A percentile compares a stretch with the other conserved stretches of the same genome.
These are phyloP conservation scores for Venturia carpophila DNA, from an alignment of 2,329 filamentous ascomycete species.

Conservation along the genomic window DNA sequence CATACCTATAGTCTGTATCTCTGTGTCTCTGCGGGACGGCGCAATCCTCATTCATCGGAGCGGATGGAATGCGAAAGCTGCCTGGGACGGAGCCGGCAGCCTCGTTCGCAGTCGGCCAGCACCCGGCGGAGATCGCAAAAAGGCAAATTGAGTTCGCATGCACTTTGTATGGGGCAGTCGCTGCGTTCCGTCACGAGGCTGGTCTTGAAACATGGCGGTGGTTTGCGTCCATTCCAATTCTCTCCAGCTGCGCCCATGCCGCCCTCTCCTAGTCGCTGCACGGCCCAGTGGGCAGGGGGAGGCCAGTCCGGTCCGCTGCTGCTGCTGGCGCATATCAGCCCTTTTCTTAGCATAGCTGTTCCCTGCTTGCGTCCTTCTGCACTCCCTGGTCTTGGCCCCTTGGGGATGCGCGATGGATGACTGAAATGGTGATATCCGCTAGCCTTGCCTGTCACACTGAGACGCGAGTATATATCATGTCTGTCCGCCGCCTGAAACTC, in stretches of 20 bases:
- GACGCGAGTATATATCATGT: constrained; percentile 5
- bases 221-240: neutral
- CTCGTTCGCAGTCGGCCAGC: neutral
- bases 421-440: constrained; percentile 4
- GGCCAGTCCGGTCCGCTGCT: neutral
- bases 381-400: neutral
- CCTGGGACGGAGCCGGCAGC: neutral
- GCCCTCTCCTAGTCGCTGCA: neutral
- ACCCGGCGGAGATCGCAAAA: neutral
- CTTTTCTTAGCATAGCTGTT: neutral
- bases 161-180: neutral
- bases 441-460: constrained; percentile 5
- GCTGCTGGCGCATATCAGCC: neutral
- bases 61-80: neutral
- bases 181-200: neutral
- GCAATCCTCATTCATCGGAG: neutral
- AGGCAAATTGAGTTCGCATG: constrained; percentile 9
- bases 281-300: neutral
- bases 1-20: too few relatives aligned
- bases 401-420: neutral
- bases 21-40: too few relatives aligned
- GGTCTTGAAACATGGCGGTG: constrained; percentile 1
- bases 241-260: neutral
- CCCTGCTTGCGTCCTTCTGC: constrained; percentile 7
- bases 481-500: constrained; percentile 6